phyloP scores from a whole-genome alignment of 306 rosid species.

The Spatholobus suberectus region DNA sequence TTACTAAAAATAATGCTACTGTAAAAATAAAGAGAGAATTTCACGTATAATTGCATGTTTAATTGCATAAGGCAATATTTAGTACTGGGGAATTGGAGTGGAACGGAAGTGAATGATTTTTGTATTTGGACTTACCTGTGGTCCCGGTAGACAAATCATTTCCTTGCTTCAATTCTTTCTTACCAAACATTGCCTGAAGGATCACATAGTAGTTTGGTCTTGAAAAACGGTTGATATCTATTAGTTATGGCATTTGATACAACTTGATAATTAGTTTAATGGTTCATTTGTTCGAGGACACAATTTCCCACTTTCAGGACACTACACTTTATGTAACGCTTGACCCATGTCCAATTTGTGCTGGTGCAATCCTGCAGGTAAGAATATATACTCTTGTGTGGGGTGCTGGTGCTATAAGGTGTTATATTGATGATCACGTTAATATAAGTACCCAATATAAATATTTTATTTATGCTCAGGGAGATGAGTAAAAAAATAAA shows the following conservation, averaged over 20 bases:
- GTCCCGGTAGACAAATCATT: neutral
- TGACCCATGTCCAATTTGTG: slow-evolving; percentile 99
- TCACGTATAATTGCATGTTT: slow-evolving; percentile 19
- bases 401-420: too few relatives aligned
- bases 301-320: slow-evolving; percentile 54
- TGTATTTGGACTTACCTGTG: neutral
- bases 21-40: neutral
- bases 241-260: slow-evolving; percentile 25
- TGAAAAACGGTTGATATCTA: slow-evolving; percentile 20
- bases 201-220: neutral
- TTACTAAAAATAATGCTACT: slow-evolving; percentile 19
- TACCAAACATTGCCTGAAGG: slow-evolving; percentile 14
- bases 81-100: neutral
- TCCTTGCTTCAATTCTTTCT: neutral
- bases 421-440: too few relatives aligned
- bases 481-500: too few relatives aligned
- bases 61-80: slow-evolving; percentile 15
- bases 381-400: slow-evolving; percentile 82
- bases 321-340: slow-evolving; percentile 89
- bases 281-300: slow-evolving; percentile 41
- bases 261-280: slow-evolving; percentile 20
- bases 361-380: slow-evolving; percentile 97
- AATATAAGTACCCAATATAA: too few relatives aligned
- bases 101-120: slow-evolving; percentile 17
- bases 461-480: too few relatives aligned